A percentile compares a stretch with the other conserved stretches of the same genome.
These are phyloP conservation scores for Saccharomycopsis malanga DNA, from an alignment of 805 yeast genomes.

Conservation along the genomic window DNA sequence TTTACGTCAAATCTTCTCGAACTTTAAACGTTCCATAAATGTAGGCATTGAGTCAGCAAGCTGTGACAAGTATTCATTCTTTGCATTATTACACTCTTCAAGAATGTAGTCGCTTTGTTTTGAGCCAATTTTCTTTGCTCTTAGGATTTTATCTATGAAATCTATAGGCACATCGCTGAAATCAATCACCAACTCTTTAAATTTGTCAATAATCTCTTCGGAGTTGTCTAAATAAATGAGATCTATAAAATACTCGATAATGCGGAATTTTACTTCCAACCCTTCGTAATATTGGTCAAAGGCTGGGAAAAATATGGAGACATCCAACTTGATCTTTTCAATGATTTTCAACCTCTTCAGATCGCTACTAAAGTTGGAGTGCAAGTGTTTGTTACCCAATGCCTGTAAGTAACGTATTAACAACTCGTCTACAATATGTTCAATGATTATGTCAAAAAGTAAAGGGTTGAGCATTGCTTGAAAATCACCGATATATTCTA, in stretches of 20 bases:
- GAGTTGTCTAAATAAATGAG: slow-evolving; percentile 40
- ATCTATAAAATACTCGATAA: slow-evolving; percentile 58
- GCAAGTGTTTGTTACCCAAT: slow-evolving; percentile 35
- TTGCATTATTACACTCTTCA: slow-evolving; percentile 21
- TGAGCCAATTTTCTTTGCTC: slow-evolving; percentile 28
- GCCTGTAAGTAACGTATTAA: slow-evolving; percentile 44
- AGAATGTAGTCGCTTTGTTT: slow-evolving; percentile 16
- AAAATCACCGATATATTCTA: slow-evolving; percentile 66
- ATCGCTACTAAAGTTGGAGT: slow-evolving; percentile 33
- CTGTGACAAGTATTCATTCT: slow-evolving; percentile 20
- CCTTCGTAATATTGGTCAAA: slow-evolving; percentile 41
- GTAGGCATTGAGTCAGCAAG: slow-evolving; percentile 19
- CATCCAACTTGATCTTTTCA: slow-evolving; percentile 54
- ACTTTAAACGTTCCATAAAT: slow-evolving; percentile 17
- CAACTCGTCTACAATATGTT: slow-evolving; percentile 45
- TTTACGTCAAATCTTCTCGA: not conserved
- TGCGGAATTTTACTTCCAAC: slow-evolving; percentile 41
- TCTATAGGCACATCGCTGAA: slow-evolving; percentile 76
- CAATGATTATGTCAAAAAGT: slow-evolving; percentile 46
- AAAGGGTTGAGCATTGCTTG: slow-evolving; percentile 45
- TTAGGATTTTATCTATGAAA: slow-evolving; percentile 58
- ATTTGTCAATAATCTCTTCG: slow-evolving; percentile 44
- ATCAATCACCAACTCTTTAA: slow-evolving; percentile 53
- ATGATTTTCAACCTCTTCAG: slow-evolving; percentile 35
- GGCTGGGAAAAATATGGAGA: slow-evolving; percentile 45